Percentiles rank a stretch among this genome's conserved stretches.
These are phyloP conservation scores for Floccularia luteovirens DNA, from an alignment of 768 basidiomycete genomes.

Conservation along the genomic window DNA sequence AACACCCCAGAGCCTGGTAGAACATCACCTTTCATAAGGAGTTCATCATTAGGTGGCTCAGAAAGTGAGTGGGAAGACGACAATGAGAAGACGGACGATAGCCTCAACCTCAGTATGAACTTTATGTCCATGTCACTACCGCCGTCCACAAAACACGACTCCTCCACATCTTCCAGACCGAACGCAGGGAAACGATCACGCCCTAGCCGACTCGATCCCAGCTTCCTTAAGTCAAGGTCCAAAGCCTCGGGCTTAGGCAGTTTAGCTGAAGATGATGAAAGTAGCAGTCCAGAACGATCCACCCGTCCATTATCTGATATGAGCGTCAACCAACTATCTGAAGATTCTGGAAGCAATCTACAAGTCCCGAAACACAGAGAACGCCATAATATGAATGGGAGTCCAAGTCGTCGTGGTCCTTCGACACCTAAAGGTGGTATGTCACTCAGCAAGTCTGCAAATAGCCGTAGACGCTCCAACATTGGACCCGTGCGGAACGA, in stretches of 20 bases:
- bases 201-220: constrained; percentile 61
- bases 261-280: constrained; percentile 70
- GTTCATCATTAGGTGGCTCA: constrained; percentile 44
- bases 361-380: constrained; percentile 33
- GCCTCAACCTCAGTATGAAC: constrained; percentile 40
- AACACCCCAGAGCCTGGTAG: constrained; percentile 15
- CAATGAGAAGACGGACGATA: constrained; percentile 78
- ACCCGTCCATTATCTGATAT: constrained; percentile 54
- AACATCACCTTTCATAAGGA: constrained; percentile 28
- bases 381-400: constrained; percentile 20
- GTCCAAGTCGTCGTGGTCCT: constrained; percentile 44
- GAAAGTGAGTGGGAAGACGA: constrained; percentile 92
- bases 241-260: constrained; percentile 46
- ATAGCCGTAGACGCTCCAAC: constrained; percentile 47
- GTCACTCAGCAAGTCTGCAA: constrained; percentile 12
- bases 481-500: constrained; percentile 72
- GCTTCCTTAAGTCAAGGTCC: constrained; percentile 53
- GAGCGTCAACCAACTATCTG: constrained; percentile 46
- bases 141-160: constrained; percentile 21
- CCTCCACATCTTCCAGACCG: constrained; percentile 20
- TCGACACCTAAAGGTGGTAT: constrained; percentile 32
- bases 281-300: constrained; percentile 22
- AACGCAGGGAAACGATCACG: constrained; percentile 38
- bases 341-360: constrained; percentile 14
- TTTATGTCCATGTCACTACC: constrained; percentile 37